Evolutionary conservation across 2,329 filamentous ascomycete genomes (phyloP).

Genomic region (Zasmidium citrigriseum): DNA sequence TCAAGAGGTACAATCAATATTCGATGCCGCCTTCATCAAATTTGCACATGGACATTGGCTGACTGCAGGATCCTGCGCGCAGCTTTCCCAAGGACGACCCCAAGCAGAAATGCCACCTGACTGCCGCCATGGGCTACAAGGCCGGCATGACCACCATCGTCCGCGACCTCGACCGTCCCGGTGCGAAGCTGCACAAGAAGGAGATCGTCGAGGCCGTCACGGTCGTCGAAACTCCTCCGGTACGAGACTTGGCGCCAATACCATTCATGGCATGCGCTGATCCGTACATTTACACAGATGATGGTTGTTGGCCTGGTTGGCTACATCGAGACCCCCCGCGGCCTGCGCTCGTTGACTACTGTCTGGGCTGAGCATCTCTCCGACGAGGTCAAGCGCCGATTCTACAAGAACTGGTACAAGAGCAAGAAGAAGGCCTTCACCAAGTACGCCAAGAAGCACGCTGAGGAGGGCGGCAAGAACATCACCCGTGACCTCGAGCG

Average conservation of each 20-base stretch:
- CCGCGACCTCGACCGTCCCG: constrained; percentile 97
- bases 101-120: constrained; percentile 99
- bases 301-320: constrained; percentile 99
- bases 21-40: background rate
- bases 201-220: constrained; percentile 87
- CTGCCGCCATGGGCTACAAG: constrained; percentile 97
- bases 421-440: constrained; percentile 99
- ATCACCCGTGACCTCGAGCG: constrained; percentile 98
- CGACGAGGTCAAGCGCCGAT: constrained; percentile 98
- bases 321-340: constrained; percentile 99
- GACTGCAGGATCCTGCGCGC: constrained; percentile 22
- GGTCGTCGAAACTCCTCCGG: constrained; percentile 90
- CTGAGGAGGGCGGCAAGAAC: constrained; percentile 84
- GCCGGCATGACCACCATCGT: constrained; percentile 99
- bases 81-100: constrained; percentile 99
- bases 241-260: constrained; percentile 49
- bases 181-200: constrained; percentile 99
- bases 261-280: constrained; percentile 67
- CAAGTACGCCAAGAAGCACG: constrained; percentile 99
- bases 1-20: constrained; percentile 75
- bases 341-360: constrained; percentile 98
- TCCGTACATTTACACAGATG: constrained; percentile 66
- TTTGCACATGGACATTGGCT: constrained; percentile 11
- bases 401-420: constrained; percentile 99
- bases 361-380: constrained; percentile 99